phyloP scores from a whole-genome alignment of 257 asterid species.

The Solanum pimpinellifolium region DNA sequence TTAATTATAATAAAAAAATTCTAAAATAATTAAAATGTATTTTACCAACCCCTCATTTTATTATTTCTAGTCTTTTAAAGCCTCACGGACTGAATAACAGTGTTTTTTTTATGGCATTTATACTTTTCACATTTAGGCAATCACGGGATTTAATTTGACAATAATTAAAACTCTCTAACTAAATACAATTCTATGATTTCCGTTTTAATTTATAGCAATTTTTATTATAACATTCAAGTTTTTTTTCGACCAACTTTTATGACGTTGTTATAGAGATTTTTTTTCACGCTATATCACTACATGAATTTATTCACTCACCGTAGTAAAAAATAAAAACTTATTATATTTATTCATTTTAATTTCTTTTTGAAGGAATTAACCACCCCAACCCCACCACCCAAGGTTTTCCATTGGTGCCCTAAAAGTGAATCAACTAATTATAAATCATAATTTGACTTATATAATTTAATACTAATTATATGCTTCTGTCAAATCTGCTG shows the following conservation, averaged over 20 bases:
- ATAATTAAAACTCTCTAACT: background rate
- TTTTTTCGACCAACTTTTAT: rapidly evolving
- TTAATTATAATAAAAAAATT: background rate
- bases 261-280: background rate
- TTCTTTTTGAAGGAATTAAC: background rate
- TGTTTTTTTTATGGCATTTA: background rate
- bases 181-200: background rate
- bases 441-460: background rate
- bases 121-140: background rate
- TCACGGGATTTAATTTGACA: background rate
- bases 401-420: background rate
- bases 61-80: background rate
- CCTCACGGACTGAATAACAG: background rate
- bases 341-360: background rate
- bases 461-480: background rate
- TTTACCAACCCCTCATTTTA: background rate
- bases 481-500: background rate
- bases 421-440: background rate
- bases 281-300: background rate
- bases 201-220: background rate
- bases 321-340: background rate
- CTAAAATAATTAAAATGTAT: background rate
- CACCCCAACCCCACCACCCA: background rate
- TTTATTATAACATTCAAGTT: background rate
- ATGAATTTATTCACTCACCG: background rate